Conservation (phyloP, 495 filamentous ascomycete species). For the Talaromyces ruber region DNA sequence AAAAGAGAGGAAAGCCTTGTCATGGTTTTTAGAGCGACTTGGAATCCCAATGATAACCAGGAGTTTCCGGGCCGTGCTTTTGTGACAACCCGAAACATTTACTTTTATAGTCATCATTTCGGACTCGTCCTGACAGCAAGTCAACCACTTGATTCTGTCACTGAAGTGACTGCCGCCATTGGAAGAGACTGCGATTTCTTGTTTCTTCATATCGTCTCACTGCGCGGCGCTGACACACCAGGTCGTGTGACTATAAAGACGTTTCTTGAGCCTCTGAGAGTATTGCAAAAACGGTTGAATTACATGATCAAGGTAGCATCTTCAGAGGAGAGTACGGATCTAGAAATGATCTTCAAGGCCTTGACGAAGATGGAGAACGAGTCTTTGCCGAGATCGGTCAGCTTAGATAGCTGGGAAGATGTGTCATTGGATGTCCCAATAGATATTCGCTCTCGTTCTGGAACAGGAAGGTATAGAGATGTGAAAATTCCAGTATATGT, state of each 20-base stretch:
- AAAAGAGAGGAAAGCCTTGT: constrained; percentile 66
- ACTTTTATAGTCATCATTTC: constrained; percentile 92
- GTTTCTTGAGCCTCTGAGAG: constrained; percentile 77
- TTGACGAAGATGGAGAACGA: constrained; percentile 63
- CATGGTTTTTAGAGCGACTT: constrained; percentile 66
- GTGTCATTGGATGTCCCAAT: constrained; percentile 55
- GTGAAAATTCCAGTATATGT: constrained; percentile 52
- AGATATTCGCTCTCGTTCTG: constrained; percentile 28
- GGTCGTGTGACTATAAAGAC: constrained; percentile 78
- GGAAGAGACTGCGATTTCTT: constrained; percentile 91
- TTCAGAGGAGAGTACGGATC: constrained; percentile 48
- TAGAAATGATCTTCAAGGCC: constrained; percentile 57
- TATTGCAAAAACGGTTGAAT: constrained; percentile 77
- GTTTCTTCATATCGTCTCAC: constrained; percentile 70
- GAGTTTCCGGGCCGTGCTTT: constrained; percentile 84
- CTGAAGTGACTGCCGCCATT: constrained; percentile 81
- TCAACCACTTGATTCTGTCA: constrained; percentile 62
- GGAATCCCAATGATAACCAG: constrained; percentile 69
- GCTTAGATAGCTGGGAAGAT: constrained; percentile 92
- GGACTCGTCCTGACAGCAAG: constrained; percentile 81
- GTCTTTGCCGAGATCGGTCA: constrained; percentile 53
- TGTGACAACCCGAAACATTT: constrained; percentile 75
- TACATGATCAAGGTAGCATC: constrained; percentile 71
- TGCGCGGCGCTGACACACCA: constrained; percentile 50
- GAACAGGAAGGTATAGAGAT: constrained; percentile 32